These are phyloP conservation scores for Linum tenue DNA, from an alignment of 345 rosid genomes.

Conservation along the genomic window DNA sequence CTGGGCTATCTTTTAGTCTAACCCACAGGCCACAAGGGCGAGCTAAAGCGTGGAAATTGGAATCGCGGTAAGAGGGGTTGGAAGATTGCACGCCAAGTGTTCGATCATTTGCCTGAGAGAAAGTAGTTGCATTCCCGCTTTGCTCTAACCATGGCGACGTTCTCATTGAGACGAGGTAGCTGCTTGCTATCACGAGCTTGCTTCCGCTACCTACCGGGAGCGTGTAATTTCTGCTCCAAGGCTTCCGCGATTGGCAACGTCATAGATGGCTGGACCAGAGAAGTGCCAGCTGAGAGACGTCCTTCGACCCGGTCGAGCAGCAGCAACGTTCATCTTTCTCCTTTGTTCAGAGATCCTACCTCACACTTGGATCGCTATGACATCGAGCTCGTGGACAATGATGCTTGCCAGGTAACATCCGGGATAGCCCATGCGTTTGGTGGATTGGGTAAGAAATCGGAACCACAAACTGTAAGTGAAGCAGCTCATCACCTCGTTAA, in stretches of 20 bases:
- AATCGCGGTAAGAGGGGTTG: neutral
- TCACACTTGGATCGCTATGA: conserved; percentile 23
- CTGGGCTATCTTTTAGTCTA: too few species aligned
- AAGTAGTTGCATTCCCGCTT: neutral
- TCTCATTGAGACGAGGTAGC: conserved; percentile 18
- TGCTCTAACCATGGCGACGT: conserved; percentile 18
- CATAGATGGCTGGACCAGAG: conserved; percentile 3
- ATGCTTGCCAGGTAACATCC: conserved; percentile 57
- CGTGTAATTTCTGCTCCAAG: conserved; percentile 23
- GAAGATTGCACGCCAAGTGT: conserved; percentile 17
- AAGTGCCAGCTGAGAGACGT: neutral
- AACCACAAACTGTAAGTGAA: conserved; percentile 1
- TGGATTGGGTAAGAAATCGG: conserved; percentile 18
- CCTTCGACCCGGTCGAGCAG: conserved; percentile 13
- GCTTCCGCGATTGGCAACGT: conserved; percentile 7
- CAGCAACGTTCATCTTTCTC: conserved; percentile 21
- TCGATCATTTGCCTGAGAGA: conserved; percentile 27
- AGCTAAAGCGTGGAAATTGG: too few species aligned
- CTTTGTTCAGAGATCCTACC: conserved; percentile 19
- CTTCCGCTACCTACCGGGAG: conserved; percentile 17
- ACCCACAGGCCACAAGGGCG: neutral
- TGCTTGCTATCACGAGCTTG: neutral
- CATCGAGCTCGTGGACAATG: conserved; percentile 68
- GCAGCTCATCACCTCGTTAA: conserved; percentile 8
- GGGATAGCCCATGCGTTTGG: conserved; percentile 49